Evolutionary conservation across 139 green algal genomes (phyloP).

Genomic region (Tetradesmus lagerheimii): DNA sequence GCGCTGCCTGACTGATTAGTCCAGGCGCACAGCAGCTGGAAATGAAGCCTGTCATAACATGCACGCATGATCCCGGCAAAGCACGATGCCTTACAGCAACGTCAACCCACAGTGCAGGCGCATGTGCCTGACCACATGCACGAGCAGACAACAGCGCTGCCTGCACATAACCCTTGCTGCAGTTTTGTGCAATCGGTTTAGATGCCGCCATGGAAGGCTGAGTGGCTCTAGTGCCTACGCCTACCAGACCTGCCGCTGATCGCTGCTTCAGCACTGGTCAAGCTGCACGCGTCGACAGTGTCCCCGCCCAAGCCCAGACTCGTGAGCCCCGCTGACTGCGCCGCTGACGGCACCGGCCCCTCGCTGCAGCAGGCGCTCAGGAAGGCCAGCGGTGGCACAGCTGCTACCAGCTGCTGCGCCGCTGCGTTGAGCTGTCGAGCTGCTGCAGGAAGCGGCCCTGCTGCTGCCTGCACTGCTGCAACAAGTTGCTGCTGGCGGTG

Average conservation of each 20-base stretch:
- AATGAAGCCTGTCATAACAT: too few relatives aligned
- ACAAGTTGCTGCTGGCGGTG: not conserved
- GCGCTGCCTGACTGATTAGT: too few relatives aligned
- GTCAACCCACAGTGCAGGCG: too few relatives aligned
- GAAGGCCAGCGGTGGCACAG: slow-evolving; percentile 17
- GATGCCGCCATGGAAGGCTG: too few relatives aligned
- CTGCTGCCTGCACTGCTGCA: not conserved
- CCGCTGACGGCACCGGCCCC: too few relatives aligned
- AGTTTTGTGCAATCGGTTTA: too few relatives aligned
- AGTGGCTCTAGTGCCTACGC: not conserved
- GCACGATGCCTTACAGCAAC: too few relatives aligned
- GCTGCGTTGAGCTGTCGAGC: not conserved
- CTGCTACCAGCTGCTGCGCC: not conserved
- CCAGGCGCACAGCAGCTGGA: too few relatives aligned
- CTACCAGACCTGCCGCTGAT: not conserved
- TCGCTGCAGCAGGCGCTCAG: slow-evolving; percentile 21
- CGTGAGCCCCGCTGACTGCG: not conserved
- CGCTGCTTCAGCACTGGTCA: not conserved
- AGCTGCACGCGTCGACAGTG: too few relatives aligned
- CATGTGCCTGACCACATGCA: too few relatives aligned
- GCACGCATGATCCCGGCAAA: too few relatives aligned
- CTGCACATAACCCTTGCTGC: too few relatives aligned
- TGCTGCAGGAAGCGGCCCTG: not conserved
- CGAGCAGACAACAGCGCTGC: not conserved
- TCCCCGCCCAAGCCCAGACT: not conserved